These are phyloP conservation scores for Alternaria tenuissima DNA, from an alignment of 2,329 filamentous ascomycete species.

Conservation along the genomic window DNA sequence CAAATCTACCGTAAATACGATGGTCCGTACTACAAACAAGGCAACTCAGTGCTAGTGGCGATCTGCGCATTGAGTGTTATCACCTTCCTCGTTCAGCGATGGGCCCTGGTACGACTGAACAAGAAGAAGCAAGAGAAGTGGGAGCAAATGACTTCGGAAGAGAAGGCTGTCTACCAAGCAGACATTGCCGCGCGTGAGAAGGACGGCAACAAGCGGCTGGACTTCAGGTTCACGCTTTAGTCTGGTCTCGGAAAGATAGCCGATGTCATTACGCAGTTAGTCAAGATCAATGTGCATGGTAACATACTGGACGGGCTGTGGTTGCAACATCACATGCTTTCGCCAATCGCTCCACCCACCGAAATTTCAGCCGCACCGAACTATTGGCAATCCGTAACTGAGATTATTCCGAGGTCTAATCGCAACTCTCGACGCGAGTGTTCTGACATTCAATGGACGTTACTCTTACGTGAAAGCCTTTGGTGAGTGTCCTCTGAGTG, in stretches of 20 bases:
- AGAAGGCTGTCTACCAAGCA: conserved; percentile 59
- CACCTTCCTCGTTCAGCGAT: conserved; percentile 59
- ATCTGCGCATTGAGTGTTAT: conserved; percentile 59
- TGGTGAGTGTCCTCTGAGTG: not conserved
- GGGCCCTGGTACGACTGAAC: conserved; percentile 49
- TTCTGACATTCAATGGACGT: not conserved
- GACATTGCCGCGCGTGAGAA: conserved; percentile 40
- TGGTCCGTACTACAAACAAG: conserved; percentile 61
- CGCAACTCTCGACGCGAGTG: not conserved
- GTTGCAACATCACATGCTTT: not conserved
- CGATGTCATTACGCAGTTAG: not conserved
- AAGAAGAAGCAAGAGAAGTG: conserved; percentile 56
- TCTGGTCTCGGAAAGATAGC: not conserved
- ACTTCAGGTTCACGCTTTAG: conserved; percentile 50
- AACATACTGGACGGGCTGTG: not conserved
- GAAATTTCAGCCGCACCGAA: not conserved
- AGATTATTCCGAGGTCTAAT: not conserved
- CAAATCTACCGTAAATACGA: conserved; percentile 63
- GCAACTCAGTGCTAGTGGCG: conserved; percentile 61
- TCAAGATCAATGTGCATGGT: not conserved
- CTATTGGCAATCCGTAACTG: not conserved
- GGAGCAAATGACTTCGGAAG: conserved; percentile 59
- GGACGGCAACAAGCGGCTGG: conserved; percentile 52
- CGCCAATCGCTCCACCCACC: not conserved
- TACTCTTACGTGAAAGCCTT: not conserved